A percentile compares a stretch with the other conserved stretches of the same genome.
These are phyloP conservation scores for Aspergillus bertholletiae DNA, from an alignment of 495 filamentous ascomycete species.

Conservation along the genomic window DNA sequence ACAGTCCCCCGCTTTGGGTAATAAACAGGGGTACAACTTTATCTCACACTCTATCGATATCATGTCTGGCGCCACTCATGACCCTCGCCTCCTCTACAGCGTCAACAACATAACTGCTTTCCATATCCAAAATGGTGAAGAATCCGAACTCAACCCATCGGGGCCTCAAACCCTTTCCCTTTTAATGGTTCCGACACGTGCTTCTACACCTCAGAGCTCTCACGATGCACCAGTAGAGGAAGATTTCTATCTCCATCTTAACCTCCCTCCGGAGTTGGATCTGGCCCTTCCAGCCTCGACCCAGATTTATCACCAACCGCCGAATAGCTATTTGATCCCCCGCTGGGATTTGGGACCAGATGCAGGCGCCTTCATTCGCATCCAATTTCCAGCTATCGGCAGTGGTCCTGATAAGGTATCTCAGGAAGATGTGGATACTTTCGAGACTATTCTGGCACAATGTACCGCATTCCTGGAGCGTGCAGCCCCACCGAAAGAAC, in stretches of 20 bases:
- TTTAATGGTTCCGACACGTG: slow-evolving; percentile 87
- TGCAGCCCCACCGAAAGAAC: slow-evolving; percentile 54
- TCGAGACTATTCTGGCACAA: slow-evolving; percentile 93
- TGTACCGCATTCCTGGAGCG: slow-evolving; percentile 91
- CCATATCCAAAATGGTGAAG: slow-evolving; percentile 83
- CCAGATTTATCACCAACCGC: slow-evolving; percentile 91
- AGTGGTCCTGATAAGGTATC: slow-evolving; percentile 58
- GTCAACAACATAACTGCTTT: slow-evolving; percentile 81
- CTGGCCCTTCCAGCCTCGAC: slow-evolving; percentile 87
- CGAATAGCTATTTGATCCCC: slow-evolving; percentile 84
- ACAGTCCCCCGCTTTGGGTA: background rate
- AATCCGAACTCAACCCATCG: slow-evolving; percentile 75
- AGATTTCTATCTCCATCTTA: slow-evolving; percentile 92
- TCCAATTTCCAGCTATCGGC: slow-evolving; percentile 79
- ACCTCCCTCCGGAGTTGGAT: slow-evolving; percentile 90
- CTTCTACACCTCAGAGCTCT: slow-evolving; percentile 61
- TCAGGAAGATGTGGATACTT: slow-evolving; percentile 93
- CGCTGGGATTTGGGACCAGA: slow-evolving; percentile 88
- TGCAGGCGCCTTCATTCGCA: slow-evolving; percentile 81
- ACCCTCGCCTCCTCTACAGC: slow-evolving; percentile 79
- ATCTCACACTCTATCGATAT: background rate
- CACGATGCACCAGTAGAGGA: slow-evolving; percentile 60
- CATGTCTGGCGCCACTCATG: slow-evolving; percentile 34
- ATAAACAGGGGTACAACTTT: too few relatives aligned
- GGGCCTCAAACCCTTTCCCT: slow-evolving; percentile 86